These are phyloP conservation scores for Phalaenopsis equestris DNA, from an alignment of 106 monocot species.

Conservation along the genomic window DNA sequence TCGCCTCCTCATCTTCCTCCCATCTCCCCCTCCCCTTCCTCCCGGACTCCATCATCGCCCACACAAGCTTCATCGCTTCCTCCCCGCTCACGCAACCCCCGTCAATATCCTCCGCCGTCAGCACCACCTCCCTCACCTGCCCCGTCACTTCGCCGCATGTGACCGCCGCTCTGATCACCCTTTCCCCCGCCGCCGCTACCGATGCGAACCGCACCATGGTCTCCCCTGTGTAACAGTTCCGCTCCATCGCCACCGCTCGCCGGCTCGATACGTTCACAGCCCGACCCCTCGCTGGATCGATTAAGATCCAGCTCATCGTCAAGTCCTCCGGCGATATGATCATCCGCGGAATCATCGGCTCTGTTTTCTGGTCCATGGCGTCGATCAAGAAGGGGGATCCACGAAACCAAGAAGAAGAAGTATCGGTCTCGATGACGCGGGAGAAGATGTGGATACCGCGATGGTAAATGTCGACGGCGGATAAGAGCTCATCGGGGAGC, in stretches of 20 bases:
- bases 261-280: slow-evolving; percentile 61
- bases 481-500: slow-evolving; percentile 27
- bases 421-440: slow-evolving; percentile 42
- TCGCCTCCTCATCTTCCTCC: slow-evolving; percentile 8
- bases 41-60: slow-evolving; percentile 18
- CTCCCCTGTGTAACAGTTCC: slow-evolving; percentile 60
- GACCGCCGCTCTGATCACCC: slow-evolving; percentile 26
- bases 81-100: slow-evolving; percentile 16
- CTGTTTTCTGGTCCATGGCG: slow-evolving; percentile 30
- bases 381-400: slow-evolving; percentile 64
- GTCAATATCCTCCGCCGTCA: slow-evolving; percentile 58
- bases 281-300: slow-evolving; percentile 29
- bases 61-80: slow-evolving; percentile 30
- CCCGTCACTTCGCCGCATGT: slow-evolving; percentile 29
- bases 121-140: slow-evolving; percentile 38
- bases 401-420: slow-evolving; percentile 47
- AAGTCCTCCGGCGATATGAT: slow-evolving; percentile 20
- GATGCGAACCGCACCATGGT: slow-evolving; percentile 31
- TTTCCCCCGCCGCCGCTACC: slow-evolving; percentile 18
- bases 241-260: slow-evolving; percentile 38
- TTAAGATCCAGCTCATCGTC: slow-evolving; percentile 61
- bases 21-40: slow-evolving; percentile 9
- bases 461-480: slow-evolving; percentile 62
- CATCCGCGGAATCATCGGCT: background rate
- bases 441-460: slow-evolving; percentile 34